phyloP scores from a whole-genome alignment of 495 filamentous ascomycete genomes.

The Neurospora sp. region DNA sequence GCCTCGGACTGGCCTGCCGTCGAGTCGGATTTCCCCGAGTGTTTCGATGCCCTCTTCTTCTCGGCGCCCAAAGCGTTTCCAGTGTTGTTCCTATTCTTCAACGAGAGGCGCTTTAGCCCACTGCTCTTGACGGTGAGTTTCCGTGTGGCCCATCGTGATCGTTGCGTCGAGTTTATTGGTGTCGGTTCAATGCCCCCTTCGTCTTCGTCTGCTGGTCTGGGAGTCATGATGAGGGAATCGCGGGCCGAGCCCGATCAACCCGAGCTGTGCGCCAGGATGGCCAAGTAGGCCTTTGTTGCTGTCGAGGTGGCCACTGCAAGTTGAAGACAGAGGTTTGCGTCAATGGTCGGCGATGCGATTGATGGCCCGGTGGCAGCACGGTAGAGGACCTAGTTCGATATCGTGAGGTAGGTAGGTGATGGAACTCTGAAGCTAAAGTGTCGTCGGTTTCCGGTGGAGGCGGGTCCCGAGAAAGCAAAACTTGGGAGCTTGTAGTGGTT shows the following conservation, averaged over 20 bases:
- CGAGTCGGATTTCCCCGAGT: constrained; percentile 41
- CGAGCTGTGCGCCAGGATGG: constrained; percentile 34
- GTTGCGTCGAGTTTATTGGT: constrained; percentile 41
- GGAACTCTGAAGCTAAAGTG: background rate
- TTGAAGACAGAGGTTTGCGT: background rate
- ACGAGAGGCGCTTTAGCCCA: constrained; percentile 69
- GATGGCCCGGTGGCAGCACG: background rate
- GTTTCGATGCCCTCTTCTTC: constrained; percentile 61
- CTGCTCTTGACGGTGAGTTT: constrained; percentile 64
- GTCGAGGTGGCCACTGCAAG: constrained; percentile 13
- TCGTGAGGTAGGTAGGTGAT: background rate
- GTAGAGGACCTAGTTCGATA: background rate
- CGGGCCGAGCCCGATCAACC: constrained; percentile 43
- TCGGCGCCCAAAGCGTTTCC: constrained; percentile 46
- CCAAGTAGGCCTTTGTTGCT: constrained; percentile 24
- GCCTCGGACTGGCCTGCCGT: constrained; percentile 30
- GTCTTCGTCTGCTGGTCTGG: constrained; percentile 23
- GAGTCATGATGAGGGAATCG: constrained; percentile 33
- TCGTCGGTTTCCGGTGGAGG: background rate
- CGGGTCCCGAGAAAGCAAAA: background rate
- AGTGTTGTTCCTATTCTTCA: constrained; percentile 69
- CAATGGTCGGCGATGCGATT: background rate
- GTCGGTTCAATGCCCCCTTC: constrained; percentile 27
- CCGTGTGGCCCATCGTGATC: constrained; percentile 91
- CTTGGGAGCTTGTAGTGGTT: background rate